These are phyloP conservation scores for Candida rishiriensis DNA, from an alignment of 805 yeast genomes.

Conservation along the genomic window DNA sequence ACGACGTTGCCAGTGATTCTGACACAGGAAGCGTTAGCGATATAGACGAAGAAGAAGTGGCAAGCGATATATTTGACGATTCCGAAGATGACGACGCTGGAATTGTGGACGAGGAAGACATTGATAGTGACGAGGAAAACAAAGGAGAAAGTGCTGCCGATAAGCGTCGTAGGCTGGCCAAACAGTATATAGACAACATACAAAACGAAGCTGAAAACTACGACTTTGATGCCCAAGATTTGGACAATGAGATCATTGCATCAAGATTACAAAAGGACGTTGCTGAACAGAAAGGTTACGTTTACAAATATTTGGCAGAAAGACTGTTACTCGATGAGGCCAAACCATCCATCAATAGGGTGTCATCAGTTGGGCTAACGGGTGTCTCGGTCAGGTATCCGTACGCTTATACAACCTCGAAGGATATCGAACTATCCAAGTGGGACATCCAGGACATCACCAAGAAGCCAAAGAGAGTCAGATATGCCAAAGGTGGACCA, in stretches of 20 bases:
- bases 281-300: constrained; percentile 82
- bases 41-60: constrained; percentile 35
- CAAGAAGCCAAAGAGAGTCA: constrained; percentile 62
- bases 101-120: constrained; percentile 35
- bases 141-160: constrained; percentile 82
- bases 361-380: constrained; percentile 58
- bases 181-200: constrained; percentile 81
- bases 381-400: constrained; percentile 53
- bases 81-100: constrained; percentile 23
- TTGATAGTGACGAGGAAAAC: constrained; percentile 69
- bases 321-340: constrained; percentile 41
- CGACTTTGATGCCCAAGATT: constrained; percentile 82
- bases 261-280: constrained; percentile 81
- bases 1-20: constrained; percentile 27
- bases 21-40: constrained; percentile 37
- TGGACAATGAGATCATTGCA: constrained; percentile 82
- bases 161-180: constrained; percentile 89
- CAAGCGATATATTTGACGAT: constrained; percentile 27
- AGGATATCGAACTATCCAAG: constrained; percentile 74
- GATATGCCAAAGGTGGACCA: constrained; percentile 60
- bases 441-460: constrained; percentile 60
- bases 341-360: constrained; percentile 43
- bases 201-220: constrained; percentile 49
- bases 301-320: constrained; percentile 64
- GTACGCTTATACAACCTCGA: constrained; percentile 72